phyloP scores from a whole-genome alignment of 805 yeast genomes.

The Metschnikowia continentalis region DNA sequence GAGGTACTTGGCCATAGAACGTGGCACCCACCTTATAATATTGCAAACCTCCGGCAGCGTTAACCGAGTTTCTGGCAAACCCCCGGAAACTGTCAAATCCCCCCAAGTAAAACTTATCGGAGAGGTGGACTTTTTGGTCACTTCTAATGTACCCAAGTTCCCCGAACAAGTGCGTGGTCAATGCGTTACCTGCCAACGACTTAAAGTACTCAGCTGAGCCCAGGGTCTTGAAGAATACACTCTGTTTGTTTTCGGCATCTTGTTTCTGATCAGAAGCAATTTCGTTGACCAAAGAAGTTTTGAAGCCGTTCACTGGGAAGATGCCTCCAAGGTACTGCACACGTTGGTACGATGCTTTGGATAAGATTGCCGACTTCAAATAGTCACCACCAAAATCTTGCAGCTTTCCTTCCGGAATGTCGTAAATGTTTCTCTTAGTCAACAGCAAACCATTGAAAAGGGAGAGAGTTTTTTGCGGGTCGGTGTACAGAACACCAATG shows the following conservation, averaged over 20 bases:
- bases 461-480: conserved; percentile 22
- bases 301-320: conserved; percentile 28
- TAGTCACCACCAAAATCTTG: conserved; percentile 28
- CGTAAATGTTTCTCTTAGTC: conserved; percentile 51
- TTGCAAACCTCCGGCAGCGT: conserved; percentile 71
- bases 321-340: conserved; percentile 7
- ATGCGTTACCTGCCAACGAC: conserved; percentile 39
- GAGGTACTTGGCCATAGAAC: conserved; percentile 58
- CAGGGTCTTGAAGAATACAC: conserved; percentile 34
- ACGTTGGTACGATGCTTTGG: conserved; percentile 22
- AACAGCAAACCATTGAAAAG: conserved; percentile 54
- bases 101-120: conserved; percentile 82
- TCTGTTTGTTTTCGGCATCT: conserved; percentile 17
- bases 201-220: conserved; percentile 29
- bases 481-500: conserved; percentile 45
- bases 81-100: conserved; percentile 74
- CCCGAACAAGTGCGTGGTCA: conserved; percentile 48
- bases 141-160: conserved; percentile 51
- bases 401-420: conserved; percentile 49
- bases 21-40: conserved; percentile 55
- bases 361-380: conserved; percentile 33
- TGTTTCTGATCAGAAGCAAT: conserved; percentile 31
- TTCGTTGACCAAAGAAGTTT: conserved; percentile 62
- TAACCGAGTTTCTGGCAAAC: conserved; percentile 62
- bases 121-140: conserved; percentile 45